Conservation (phyloP, 495 filamentous ascomycete genomes). For the Aspergillus bridgeri region DNA sequence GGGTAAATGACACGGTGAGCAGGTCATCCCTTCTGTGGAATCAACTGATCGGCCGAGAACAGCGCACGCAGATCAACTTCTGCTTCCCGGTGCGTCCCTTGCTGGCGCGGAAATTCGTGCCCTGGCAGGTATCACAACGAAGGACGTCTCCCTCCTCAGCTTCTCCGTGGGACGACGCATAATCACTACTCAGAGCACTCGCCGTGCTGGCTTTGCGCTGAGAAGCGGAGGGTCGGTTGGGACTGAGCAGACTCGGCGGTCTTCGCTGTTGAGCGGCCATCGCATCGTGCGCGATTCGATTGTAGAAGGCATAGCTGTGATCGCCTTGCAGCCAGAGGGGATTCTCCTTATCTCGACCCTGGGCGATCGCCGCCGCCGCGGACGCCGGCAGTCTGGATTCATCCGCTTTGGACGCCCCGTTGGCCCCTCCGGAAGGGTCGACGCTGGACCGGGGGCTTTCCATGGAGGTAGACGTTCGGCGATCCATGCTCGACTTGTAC, state of each 20-base stretch:
- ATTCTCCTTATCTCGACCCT: constrained; percentile 31
- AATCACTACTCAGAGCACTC: constrained; percentile 48
- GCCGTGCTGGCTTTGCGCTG: constrained; percentile 34
- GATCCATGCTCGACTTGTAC: constrained; percentile 27
- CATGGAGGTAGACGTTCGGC: constrained; percentile 27
- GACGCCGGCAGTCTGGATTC: constrained; percentile 10
- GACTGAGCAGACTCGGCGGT: constrained; percentile 25
- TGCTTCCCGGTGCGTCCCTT: constrained; percentile 43
- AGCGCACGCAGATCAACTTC: constrained; percentile 51
- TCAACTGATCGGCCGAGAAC: constrained; percentile 31
- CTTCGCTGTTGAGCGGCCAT: constrained; percentile 33
- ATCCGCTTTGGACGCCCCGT: constrained; percentile 7
- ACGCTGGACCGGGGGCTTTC: constrained; percentile 25
- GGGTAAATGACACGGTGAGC: constrained; percentile 9
- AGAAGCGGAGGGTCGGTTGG: constrained; percentile 20
- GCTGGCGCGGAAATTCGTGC: constrained; percentile 51
- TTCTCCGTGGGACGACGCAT: constrained; percentile 34
- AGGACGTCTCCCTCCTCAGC: constrained; percentile 43
- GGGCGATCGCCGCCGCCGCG: constrained; percentile 17
- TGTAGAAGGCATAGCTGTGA: constrained; percentile 53
- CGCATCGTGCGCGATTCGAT: constrained; percentile 45
- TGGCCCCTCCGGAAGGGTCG: constrained; percentile 8
- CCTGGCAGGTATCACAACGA: constrained; percentile 47
- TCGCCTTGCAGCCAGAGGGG: constrained; percentile 51
- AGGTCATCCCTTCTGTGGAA: constrained; percentile 1